These are phyloP conservation scores for Saturnispora saitoi DNA, from an alignment of 805 yeast species.

Conservation along the genomic window DNA sequence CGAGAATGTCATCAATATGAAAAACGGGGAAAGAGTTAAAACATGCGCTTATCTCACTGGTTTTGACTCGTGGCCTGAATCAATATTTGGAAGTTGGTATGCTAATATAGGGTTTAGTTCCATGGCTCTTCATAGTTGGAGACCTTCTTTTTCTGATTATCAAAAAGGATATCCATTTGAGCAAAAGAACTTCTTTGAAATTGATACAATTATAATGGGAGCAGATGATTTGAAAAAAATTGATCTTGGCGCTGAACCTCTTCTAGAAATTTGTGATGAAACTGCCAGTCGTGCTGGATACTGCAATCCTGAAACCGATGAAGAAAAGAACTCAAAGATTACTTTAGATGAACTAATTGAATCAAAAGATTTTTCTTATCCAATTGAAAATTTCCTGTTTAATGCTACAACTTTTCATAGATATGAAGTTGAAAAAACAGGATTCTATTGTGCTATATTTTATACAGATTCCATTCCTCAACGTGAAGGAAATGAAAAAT, in stretches of 20 bases:
- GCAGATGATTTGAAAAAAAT: not conserved
- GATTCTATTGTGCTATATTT: constrained; percentile 24
- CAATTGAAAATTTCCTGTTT: constrained; percentile 16
- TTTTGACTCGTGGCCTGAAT: not conserved
- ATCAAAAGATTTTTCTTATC: constrained; percentile 9
- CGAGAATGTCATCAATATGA: too few relatives aligned
- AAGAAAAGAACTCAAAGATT: not conserved
- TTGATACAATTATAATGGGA: not conserved
- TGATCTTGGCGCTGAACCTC: not conserved
- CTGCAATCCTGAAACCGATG: not conserved
- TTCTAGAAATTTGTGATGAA: not conserved
- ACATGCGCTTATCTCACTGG: not conserved
- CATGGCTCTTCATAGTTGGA: not conserved
- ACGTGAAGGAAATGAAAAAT: not conserved
- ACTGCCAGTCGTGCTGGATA: not conserved
- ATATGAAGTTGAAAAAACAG: constrained; percentile 17
- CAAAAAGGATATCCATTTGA: not conserved
- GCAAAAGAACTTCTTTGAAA: not conserved
- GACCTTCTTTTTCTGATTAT: not conserved
- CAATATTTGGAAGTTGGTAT: not conserved
- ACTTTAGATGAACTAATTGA: constrained; percentile 18
- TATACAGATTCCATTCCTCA: constrained; percentile 13
- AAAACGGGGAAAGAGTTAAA: not conserved
- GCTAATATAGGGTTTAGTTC: not conserved
- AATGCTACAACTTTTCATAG: constrained; percentile 7